Evolutionary conservation across 208 protist genomes (phyloP).

Genomic region (Entamoeba histolytica): DNA sequence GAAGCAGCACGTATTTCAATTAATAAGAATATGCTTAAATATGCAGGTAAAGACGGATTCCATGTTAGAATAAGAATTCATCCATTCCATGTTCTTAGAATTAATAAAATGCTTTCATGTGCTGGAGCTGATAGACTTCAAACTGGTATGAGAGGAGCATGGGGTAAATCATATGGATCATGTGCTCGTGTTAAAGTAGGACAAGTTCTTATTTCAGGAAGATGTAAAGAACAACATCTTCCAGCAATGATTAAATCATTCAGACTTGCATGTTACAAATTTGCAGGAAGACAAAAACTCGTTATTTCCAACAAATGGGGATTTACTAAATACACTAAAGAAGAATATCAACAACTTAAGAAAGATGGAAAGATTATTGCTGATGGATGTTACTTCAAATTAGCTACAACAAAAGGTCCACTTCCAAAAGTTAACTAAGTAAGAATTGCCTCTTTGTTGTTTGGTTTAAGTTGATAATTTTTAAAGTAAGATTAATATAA

Average conservation of each 20-base stretch:
- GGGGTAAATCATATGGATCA: conserved; percentile 78
- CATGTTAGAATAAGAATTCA: conserved; percentile 91
- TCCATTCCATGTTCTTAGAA: conserved; percentile 92
- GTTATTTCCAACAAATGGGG: conserved; percentile 61
- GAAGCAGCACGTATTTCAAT: conserved; percentile 91
- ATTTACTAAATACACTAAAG: conserved; percentile 54
- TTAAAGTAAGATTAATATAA: no score
- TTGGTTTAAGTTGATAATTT: neutral
- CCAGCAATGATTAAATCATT: conserved; percentile 51
- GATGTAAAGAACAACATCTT: conserved; percentile 49
- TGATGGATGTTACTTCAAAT: conserved; percentile 47
- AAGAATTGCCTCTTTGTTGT: neutral
- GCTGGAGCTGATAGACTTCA: conserved; percentile 94
- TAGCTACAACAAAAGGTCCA: conserved; percentile 39
- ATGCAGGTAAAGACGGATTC: conserved; percentile 82
- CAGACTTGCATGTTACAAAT: conserved; percentile 64
- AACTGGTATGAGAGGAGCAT: conserved; percentile 86
- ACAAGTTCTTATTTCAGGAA: conserved; percentile 82
- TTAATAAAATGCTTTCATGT: conserved; percentile 99
- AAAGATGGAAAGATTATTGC: conserved; percentile 34
- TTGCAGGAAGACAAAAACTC: conserved; percentile 66
- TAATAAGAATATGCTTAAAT: conserved; percentile 97
- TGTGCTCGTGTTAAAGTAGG: conserved; percentile 82
- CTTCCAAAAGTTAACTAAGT: conserved; percentile 17
- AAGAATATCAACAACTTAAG: conserved; percentile 42